phyloP scores from a whole-genome alignment of 75 land plant genomes.

The Cupressus sempervirens region DNA sequence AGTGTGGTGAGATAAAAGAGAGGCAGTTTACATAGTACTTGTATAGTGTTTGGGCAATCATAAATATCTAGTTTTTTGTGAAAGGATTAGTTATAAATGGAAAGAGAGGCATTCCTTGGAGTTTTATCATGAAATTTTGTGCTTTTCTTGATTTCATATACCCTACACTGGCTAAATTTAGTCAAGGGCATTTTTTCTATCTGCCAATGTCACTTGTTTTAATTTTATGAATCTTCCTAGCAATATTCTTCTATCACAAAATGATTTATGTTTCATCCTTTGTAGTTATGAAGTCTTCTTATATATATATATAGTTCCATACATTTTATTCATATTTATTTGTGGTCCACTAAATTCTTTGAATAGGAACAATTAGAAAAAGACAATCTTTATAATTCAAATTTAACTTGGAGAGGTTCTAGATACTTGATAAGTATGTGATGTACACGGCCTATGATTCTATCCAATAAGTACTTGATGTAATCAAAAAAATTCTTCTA shows the following conservation, averaged over 20 bases:
- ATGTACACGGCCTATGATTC: too few species aligned
- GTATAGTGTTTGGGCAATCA: slow-evolving; percentile 24
- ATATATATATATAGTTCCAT: too few species aligned
- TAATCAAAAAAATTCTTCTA: too few species aligned
- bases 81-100: slow-evolving; percentile 27
- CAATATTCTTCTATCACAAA: neutral
- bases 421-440: too few species aligned
- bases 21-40: slow-evolving; percentile 13
- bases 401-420: too few species aligned
- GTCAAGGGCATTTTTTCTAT: neutral
- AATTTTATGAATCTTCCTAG: neutral
- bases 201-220: neutral
- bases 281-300: too few species aligned
- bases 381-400: too few species aligned
- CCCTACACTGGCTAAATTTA: neutral
- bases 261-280: too few species aligned
- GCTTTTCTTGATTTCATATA: neutral
- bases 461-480: too few species aligned
- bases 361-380: too few species aligned
- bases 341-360: too few species aligned
- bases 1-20: neutral
- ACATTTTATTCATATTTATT: too few species aligned
- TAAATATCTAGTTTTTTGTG: slow-evolving; percentile 28
- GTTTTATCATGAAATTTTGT: neutral
- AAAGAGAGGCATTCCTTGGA: slow-evolving; percentile 29